Percentiles rank a stretch among this genome's conserved stretches.
These are phyloP conservation scores for Coix lacrymajobi DNA, from an alignment of 176 grass and related monocot species.

Conservation along the genomic window DNA sequence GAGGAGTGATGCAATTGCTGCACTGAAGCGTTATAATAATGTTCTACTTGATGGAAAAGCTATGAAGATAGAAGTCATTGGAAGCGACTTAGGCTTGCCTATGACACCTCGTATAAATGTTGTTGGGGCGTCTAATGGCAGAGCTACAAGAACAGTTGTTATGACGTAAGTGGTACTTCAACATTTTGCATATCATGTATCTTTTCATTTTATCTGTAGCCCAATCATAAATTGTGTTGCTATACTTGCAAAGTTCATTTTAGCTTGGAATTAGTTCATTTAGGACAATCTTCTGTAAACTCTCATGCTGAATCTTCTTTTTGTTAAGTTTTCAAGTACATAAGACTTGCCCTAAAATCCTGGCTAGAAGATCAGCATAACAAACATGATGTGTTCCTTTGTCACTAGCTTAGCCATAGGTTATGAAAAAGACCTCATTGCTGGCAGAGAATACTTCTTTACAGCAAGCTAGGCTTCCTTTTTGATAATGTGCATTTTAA, in stretches of 20 bases:
- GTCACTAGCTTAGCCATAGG: not conserved
- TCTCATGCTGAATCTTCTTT: not conserved
- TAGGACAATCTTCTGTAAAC: not conserved
- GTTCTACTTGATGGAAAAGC: constrained; percentile 74
- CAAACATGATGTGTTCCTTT: not conserved
- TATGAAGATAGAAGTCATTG: constrained; percentile 89
- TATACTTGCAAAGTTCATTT: not conserved
- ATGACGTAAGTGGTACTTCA: constrained; percentile 43
- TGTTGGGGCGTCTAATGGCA: constrained; percentile 60
- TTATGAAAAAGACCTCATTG: not conserved
- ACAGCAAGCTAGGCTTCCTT: not conserved
- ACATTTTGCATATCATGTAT: not conserved
- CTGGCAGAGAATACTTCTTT: not conserved
- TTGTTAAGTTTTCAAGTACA: not conserved
- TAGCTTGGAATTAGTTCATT: not conserved
- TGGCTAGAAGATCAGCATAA: not conserved
- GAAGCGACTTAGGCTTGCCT: constrained; percentile 59
- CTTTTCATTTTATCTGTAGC: constrained; percentile 1
- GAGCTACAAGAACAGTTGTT: constrained; percentile 71
- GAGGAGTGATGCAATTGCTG: constrained; percentile 82
- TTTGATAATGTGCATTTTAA: not conserved
- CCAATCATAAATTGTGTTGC: not conserved
- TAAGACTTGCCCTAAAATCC: not conserved
- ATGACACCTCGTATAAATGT: constrained; percentile 68
- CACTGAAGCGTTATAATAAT: constrained; percentile 79